These are phyloP conservation scores for Oenanthe sinensis DNA, from an alignment of 129 eudicot genomes.

Conservation along the genomic window DNA sequence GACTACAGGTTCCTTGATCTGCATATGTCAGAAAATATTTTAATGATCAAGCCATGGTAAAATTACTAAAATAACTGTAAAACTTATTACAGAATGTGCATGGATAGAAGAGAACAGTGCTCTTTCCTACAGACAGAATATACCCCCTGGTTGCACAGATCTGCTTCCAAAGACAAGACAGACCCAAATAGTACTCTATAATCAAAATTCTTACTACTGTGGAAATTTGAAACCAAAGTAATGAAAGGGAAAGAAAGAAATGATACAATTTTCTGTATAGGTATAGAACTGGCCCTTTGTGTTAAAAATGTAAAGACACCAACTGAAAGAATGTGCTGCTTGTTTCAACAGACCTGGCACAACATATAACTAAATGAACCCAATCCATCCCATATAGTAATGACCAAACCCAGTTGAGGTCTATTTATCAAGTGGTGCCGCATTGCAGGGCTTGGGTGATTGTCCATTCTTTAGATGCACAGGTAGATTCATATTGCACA, in stretches of 20 bases:
- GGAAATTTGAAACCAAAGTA: background rate
- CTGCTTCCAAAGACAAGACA: background rate
- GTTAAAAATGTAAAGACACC: too few relatives aligned
- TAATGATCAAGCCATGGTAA: background rate
- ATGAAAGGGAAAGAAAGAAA: background rate
- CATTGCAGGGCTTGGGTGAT: background rate
- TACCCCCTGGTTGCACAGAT: background rate
- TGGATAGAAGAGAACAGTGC: background rate
- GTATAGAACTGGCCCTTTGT: background rate
- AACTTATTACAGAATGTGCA: background rate
- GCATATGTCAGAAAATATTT: conserved; percentile 20
- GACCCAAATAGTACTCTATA: background rate
- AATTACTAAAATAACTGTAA: background rate
- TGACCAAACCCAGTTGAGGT: background rate
- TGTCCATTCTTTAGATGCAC: background rate
- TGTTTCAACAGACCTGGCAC: background rate
- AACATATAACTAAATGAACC: background rate
- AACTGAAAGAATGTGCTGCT: too few relatives aligned
- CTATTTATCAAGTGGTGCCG: background rate
- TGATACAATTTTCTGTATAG: background rate
- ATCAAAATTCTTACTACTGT: background rate
- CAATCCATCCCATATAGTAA: too few relatives aligned
- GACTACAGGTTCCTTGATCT: conserved; percentile 75
- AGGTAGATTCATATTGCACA: background rate
- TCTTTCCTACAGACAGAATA: background rate